Base-by-base conservation (phyloP, 176 grass and related monocot species). In the Secale cereale region DNA sequence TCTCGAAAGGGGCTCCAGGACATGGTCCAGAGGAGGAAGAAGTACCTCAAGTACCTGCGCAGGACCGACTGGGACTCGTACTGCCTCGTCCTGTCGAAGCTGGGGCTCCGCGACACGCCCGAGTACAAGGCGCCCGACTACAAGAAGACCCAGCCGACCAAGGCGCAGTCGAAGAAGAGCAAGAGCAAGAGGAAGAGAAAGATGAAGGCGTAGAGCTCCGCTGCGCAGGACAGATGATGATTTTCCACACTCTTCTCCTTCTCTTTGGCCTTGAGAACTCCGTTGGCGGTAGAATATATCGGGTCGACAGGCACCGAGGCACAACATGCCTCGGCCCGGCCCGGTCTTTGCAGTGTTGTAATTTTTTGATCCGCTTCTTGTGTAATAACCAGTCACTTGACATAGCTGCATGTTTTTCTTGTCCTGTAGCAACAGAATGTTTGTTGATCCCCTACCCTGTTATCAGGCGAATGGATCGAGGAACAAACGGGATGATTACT, bases 1-100 rank as follows among this genome's bases (percentile, higher is more conserved):
- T 98, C 97, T 2, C 89, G 78, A 71, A 98, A 95, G 81, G 97
- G 97, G 36, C 91, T 98, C 36, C 87, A 89, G 75, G 89, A 95
- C 68, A 98, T 98, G 97, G 91, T 98, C 82, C 93, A 98, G 54
- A 92, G 81, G 59, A 95, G 97, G 81, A 98, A 95, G 90, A 95
- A 98, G 37, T 89, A 91, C 80, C 89, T 98, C 59, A 95, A 92
- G 54, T 98, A 98, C 87, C 85, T 98, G 36, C 86, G 91, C 50
- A 86, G 88, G 78, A 98, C 97, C 25, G 97, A 98, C 82, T 98
- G 93, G 97, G 93, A 95, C 66, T 95, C 97, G 2, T 98, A 98
- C 76, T 89, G 93, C 79, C 78, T 98, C 68, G 90, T 92, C 41
- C 62, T 98, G 29, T 95, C 93, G 7, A 98, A 89, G 89, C 82